Evolutionary conservation across 2,329 filamentous ascomycete genomes (phyloP), one percentile per base, ranked within the genome.

Genomic region (Epichloe sylvatica): DNA sequence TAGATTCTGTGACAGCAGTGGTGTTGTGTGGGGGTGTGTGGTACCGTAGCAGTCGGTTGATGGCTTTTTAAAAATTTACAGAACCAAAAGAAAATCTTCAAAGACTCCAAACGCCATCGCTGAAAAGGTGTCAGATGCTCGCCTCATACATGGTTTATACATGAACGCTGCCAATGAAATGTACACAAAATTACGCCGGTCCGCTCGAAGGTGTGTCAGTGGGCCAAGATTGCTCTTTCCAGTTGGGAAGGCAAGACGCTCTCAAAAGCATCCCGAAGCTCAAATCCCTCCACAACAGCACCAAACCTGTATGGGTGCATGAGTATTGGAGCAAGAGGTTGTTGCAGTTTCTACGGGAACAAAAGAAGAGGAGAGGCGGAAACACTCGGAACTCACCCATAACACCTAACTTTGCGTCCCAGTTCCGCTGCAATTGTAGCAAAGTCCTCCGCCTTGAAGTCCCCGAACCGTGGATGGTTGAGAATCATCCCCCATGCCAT

Each of bases 401-500:
- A 96, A 65, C 92, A 97, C 54, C 89, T 78, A 51, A 95, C 81
- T 68, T 95, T 96, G 50, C 76, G 76, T 57, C 78, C 72, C 50
- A 97, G 73, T 51, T 88, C 85, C 46, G 82, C 80, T 46, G 84
- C 81, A 56, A 96, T 73, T 54, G 72, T 75, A 57, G 76, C 73
- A 57, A 95, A 80, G 60, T 96, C 88, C 38, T 78, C 75, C 47
- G 69, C 66, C 15, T 72, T 78, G 55, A 96, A 68, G 56, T 84
- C 79, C 5, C 63, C 62, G 54, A 90, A 80, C 53, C 83, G 74
- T 37, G 84, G 78, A 65, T 92, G 83, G 43, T 74, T 76, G 54
- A 88, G 71, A 46, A 97, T 76, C 68, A 86, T 84, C 46, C 87
- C 84, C 80, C 92, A 91, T 0, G 90, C 90, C 87, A 94, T 94